Evolutionary conservation across 257 asterid genomes (phyloP), one percentile per base, ranked within the genome.

Genomic region (Solanum chmielewskii): DNA sequence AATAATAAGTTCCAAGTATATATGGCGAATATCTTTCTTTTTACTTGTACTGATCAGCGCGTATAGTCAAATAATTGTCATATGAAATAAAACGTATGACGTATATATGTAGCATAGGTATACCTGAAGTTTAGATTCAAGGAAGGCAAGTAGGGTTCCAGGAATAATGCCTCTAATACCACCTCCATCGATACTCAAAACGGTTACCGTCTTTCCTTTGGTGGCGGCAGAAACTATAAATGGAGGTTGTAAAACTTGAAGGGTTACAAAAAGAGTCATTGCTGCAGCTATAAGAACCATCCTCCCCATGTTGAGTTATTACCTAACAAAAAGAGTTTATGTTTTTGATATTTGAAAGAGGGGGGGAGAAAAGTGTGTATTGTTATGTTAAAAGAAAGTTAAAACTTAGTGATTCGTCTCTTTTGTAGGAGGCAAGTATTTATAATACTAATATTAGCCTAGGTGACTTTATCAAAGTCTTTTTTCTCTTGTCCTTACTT

Each of bases 131-230:
- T 93, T 94, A 88, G 95, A 84, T 88, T 94, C 97, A 27, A 94
- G 91, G 87, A 87, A 41, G 86, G 86, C 90, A 8, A 93, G 90
- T 27, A 92, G 86, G 82, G 90, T 90, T 39, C 90, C 93, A 0
- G 93, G 95, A 60, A 94, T 94, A 16, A 94, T 89, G 76, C 97
- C 97, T 87, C 97, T 87, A 9, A 94, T 73, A 59, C 97, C 97
- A 66, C 97, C 97, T 9, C 97, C 97, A 66, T 94, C 97, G 68
- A 94, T 84, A 23, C 96, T 93, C 90, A 93, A 82, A 21, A 93
- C 70, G 3, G 94, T 92, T 35, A 89, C 93, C 85, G 68, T 75
- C 84, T 60, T 92, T 31, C 92, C 95, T 69, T 90, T 93, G 16
- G 88, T 86, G 4, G 85, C 91, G 60, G 92, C 92, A 86, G 11